Percentiles rank a stretch among this genome's conserved stretches.
phyloP scores from a whole-genome alignment of 352 stramenopile genomes.

The Chrysophaeum taylorii region DNA sequence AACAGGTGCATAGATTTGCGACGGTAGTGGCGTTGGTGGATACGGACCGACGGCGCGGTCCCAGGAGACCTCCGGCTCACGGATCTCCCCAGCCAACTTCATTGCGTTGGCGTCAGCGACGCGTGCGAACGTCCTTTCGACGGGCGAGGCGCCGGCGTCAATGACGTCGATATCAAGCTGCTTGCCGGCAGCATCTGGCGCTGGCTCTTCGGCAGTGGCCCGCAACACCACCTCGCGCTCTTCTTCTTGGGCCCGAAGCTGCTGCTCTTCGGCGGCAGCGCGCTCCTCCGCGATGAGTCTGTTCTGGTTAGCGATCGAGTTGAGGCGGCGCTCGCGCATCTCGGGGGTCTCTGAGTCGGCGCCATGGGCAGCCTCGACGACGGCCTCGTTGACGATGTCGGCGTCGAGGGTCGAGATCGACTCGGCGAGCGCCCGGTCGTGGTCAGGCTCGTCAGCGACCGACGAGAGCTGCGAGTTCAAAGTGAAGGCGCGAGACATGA shows the following conservation, averaged over 20 bases:
- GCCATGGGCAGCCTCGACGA: slow-evolving; percentile 54
- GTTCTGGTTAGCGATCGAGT: slow-evolving; percentile 89
- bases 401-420: slow-evolving; percentile 58
- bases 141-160: no score
- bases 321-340: slow-evolving; percentile 53
- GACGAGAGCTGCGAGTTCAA: slow-evolving; percentile 51
- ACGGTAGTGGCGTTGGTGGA: no score
- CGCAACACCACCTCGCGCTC: slow-evolving; percentile 13
- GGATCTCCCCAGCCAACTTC: no score
- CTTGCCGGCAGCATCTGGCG: slow-evolving; percentile 24
- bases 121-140: no score
- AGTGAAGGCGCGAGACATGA: slow-evolving; percentile 94
- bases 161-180: no score
- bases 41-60: no score
- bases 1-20: no score
- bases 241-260: slow-evolving; percentile 11
- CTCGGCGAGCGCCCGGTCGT: slow-evolving; percentile 50
- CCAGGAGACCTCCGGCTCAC: no score
- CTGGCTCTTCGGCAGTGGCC: slow-evolving; percentile 20
- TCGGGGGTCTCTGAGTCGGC: slow-evolving; percentile 40
- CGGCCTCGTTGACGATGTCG: slow-evolving; percentile 64
- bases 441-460: slow-evolving; percentile 19
- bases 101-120: no score
- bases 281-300: slow-evolving; percentile 62
- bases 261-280: slow-evolving; percentile 52